A percentile compares a stretch with the other conserved stretches of the same genome.
These are phyloP conservation scores for Fusarium sp. DNA, from an alignment of 2,329 filamentous ascomycete genomes.

Conservation along the genomic window DNA sequence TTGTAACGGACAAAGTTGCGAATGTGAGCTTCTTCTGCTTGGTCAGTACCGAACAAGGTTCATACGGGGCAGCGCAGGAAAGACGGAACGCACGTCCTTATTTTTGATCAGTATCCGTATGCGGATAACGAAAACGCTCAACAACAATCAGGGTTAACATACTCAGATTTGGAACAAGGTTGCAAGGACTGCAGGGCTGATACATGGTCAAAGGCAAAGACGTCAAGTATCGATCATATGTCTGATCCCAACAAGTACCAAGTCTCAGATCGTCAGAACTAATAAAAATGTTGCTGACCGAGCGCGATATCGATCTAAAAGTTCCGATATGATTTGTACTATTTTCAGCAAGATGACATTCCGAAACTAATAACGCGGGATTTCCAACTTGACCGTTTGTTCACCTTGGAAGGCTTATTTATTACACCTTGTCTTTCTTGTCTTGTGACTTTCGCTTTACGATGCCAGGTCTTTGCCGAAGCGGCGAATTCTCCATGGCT, in stretches of 20 bases:
- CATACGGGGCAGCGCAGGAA: conserved; percentile 7
- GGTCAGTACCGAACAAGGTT: conserved; percentile 24
- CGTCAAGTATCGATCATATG: background rate
- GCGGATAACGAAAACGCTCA: background rate
- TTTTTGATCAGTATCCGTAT: background rate
- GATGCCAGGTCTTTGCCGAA: background rate
- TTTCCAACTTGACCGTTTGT: background rate
- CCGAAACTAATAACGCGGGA: conserved; percentile 2
- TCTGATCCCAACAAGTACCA: background rate
- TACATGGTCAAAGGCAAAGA: conserved; percentile 12
- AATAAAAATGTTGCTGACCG: background rate
- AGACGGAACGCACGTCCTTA: conserved; percentile 3
- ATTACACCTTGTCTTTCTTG: background rate
- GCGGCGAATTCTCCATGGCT: conserved; percentile 21
- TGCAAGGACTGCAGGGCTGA: conserved; percentile 19
- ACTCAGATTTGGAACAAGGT: conserved; percentile 17
- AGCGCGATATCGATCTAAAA: conserved; percentile 1
- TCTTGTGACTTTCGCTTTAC: background rate
- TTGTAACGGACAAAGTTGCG: conserved; percentile 36
- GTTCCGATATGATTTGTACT: conserved; percentile 6
- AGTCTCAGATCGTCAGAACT: background rate
- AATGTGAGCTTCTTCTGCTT: conserved; percentile 19
- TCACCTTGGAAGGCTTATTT: background rate
- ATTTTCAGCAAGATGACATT: conserved; percentile 3
- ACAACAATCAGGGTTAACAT: background rate